Percentiles rank a stretch among this genome's conserved stretches.
Conservation (phyloP, 176 grass and related monocot species). For the Coix lacrymajobi region DNA sequence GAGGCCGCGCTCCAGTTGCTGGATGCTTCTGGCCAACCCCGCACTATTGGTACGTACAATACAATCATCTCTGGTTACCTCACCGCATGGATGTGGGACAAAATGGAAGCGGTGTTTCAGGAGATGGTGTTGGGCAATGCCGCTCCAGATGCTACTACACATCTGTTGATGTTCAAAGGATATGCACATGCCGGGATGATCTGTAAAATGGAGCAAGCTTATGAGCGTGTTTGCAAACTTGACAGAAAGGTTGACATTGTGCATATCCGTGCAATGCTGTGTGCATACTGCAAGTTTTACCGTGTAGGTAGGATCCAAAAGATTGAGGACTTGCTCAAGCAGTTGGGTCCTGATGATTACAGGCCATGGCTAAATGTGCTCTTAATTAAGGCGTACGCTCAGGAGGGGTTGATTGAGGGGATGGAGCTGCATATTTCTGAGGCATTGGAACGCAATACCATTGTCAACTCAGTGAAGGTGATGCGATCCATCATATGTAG, state of each 20-base stretch:
- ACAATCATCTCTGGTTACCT: constrained; percentile 69
- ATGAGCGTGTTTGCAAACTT: constrained; percentile 41
- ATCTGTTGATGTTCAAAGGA: constrained; percentile 77
- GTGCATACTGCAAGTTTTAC: constrained; percentile 68
- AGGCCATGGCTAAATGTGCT: constrained; percentile 74
- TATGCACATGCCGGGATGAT: constrained; percentile 62
- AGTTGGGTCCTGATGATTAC: constrained; percentile 58
- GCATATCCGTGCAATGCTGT: constrained; percentile 72
- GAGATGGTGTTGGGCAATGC: constrained; percentile 48
- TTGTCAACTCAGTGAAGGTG: constrained; percentile 41
- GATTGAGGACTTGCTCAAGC: constrained; percentile 62
- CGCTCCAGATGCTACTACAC: constrained; percentile 57
- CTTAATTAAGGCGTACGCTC: constrained; percentile 77
- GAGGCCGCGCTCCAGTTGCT: constrained; percentile 45
- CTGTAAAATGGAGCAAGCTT: constrained; percentile 77
- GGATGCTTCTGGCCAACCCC: constrained; percentile 47
- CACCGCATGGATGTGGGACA: constrained; percentile 85
- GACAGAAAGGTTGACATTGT: constrained; percentile 19
- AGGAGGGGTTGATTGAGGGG: constrained; percentile 60
- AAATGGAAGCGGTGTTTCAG: constrained; percentile 54
- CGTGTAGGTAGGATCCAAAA: constrained; percentile 57
- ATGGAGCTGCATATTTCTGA: constrained; percentile 75
- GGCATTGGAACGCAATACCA: constrained; percentile 50
- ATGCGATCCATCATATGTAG: constrained; percentile 62
- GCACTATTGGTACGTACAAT: constrained; percentile 64